Conservation (phyloP, 805 yeast species). For the Candida sithepensis region DNA sequence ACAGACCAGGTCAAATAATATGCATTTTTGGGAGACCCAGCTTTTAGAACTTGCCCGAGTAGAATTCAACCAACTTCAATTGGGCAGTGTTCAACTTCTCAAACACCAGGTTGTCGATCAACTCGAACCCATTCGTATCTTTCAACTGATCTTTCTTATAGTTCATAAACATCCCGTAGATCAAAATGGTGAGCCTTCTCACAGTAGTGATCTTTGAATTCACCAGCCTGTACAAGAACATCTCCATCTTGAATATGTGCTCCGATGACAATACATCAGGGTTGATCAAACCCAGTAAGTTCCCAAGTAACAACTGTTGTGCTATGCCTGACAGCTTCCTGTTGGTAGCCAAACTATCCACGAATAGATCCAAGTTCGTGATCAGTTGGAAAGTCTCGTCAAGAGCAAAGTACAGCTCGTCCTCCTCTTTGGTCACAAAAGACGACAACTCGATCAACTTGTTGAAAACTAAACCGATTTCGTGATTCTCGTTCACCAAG, state of each 20-base stretch:
- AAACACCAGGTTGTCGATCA: slow-evolving; percentile 31
- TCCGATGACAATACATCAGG: slow-evolving; percentile 18
- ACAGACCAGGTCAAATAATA: too few relatives aligned
- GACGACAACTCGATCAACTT: slow-evolving; percentile 15
- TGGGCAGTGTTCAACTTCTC: slow-evolving; percentile 40
- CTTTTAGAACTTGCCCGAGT: slow-evolving; percentile 22
- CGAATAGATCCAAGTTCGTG: slow-evolving; percentile 37
- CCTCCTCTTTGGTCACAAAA: slow-evolving; percentile 4
- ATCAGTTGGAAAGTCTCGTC: slow-evolving; percentile 38
- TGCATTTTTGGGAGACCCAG: too few relatives aligned
- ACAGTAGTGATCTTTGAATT: slow-evolving; percentile 33
- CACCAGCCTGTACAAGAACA: slow-evolving; percentile 26
- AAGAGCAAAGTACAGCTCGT: slow-evolving; percentile 22
- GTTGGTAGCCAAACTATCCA: slow-evolving; percentile 22
- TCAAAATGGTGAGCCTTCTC: slow-evolving; percentile 35
- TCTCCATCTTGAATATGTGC: slow-evolving; percentile 30
- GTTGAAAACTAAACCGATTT: slow-evolving; percentile 8
- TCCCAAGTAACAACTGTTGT: slow-evolving; percentile 15
- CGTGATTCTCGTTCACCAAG: slow-evolving; percentile 4
- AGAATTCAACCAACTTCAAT: slow-evolving; percentile 44
- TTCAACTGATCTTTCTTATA: slow-evolving; percentile 10
- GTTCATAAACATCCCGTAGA: slow-evolving; percentile 33
- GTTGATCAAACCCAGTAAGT: slow-evolving; percentile 5
- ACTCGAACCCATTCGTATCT: slow-evolving; percentile 18
- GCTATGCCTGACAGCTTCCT: slow-evolving; percentile 21